Evolutionary conservation across 805 yeast species (phyloP), one percentile per base, ranked within the genome.

Genomic region (Monosporozyma aquatica): DNA sequence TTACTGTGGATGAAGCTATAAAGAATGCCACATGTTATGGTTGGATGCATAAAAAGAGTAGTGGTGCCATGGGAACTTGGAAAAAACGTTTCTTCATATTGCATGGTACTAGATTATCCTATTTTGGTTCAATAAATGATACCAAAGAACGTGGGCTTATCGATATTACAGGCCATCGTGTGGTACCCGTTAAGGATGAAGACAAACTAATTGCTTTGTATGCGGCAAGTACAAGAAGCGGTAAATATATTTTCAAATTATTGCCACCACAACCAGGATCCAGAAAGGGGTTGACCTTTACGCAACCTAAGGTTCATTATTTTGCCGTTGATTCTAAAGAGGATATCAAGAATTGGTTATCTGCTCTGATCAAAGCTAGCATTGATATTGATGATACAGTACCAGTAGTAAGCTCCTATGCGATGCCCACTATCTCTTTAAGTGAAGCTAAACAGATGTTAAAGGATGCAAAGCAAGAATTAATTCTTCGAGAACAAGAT

Each of bases 211-310:
- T 85, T 28, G 84, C 96, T 0, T 65, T 90, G 37, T 85, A 86
- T 61, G 97, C 97, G 1, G 92, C 96, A 0, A 79, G 89, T 23
- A 82, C 94, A 2, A 96, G 96, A 9, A 80, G 82, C 34, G 97
- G 97, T 13, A 72, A 94, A 32, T 84, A 78, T 56, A 87, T 95
- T 55, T 90, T 92, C 68, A 89, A 89, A 63, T 62, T 92, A 13
- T 78, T 89, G 2, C 98, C 98, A 6, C 98, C 98, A 1, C 95
- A 95, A 2, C 97, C 97, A 0, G 98, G 98, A 0, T 86, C 89
- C 43, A 80, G 82, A 50, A 90, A 89, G 64, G 97, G 97, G 0
- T 75, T 92, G 45, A 89, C 96, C 0, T 92, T 92, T 62, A 92
- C 98, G 0, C 95, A 89, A 49, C 98, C 95, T 24, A 86, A 86